Conservation (phyloP, 352 stramenopile species). For the Globisporangium irregulare region DNA sequence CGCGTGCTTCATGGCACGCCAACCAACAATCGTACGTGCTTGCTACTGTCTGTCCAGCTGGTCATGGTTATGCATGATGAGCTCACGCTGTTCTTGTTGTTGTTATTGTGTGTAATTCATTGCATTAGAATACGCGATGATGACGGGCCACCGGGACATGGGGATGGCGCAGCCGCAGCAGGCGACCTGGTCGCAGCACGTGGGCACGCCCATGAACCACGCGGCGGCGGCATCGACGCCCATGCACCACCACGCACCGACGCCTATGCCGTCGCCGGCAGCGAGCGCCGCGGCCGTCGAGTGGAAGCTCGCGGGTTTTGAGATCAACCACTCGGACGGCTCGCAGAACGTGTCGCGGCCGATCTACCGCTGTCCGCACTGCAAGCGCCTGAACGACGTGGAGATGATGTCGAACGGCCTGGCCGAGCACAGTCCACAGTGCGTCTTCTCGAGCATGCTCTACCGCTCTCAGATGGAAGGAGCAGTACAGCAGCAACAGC, state of each 20-base stretch:
- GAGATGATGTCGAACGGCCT: constrained; percentile 63
- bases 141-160: constrained; percentile 15
- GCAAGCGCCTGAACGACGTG: constrained; percentile 61
- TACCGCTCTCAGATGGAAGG: constrained; percentile 58
- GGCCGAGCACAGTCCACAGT: constrained; percentile 57
- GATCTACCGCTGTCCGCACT: constrained; percentile 78
- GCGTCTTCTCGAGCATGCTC: constrained; percentile 44
- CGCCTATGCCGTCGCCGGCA: constrained; percentile 17
- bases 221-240: background rate
- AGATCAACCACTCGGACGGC: constrained; percentile 65
- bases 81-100: background rate
- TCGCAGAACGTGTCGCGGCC: constrained; percentile 59
- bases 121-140: constrained; percentile 13
- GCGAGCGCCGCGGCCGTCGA: constrained; percentile 36
- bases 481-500: constrained; percentile 24
- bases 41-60: background rate
- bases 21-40: constrained; percentile 17
- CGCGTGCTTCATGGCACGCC: constrained; percentile 17
- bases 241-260: constrained; percentile 14
- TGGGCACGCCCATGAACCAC: constrained; percentile 13
- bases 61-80: background rate
- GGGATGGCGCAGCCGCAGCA: constrained; percentile 6
- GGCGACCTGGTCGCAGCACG: constrained; percentile 13
- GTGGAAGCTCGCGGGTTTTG: constrained; percentile 77
- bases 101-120: background rate